These are phyloP conservation scores for Gleditsia sinensis DNA, from an alignment of 306 rosid species.

Conservation along the genomic window DNA sequence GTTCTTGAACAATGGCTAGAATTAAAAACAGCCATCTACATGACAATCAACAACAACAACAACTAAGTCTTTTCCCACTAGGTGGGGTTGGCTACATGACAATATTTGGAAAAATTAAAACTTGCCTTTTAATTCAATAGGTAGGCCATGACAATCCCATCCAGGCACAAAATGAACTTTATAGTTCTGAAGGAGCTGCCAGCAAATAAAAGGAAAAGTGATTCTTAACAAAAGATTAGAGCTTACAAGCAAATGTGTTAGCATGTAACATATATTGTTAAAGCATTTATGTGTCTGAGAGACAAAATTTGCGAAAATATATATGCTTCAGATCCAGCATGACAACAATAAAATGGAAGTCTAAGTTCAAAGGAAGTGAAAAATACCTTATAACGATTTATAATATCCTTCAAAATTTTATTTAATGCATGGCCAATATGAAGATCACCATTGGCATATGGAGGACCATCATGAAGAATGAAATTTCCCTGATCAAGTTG, in stretches of 20 bases:
- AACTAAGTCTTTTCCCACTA: too few relatives aligned
- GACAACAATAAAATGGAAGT: constrained; percentile 21
- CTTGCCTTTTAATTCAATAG: constrained; percentile 98
- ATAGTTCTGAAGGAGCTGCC: constrained; percentile 91
- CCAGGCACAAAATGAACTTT: constrained; percentile 95
- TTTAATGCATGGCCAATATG: constrained; percentile 97
- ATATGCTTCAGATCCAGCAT: neutral
- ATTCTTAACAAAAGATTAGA: constrained; percentile 18
- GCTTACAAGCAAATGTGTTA: constrained; percentile 4
- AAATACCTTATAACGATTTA: constrained; percentile 91
- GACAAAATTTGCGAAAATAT: constrained; percentile 17
- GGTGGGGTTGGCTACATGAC: too few relatives aligned
- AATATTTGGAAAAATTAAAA: constrained; percentile 27
- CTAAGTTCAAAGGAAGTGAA: constrained; percentile 18
- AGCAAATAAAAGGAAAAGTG: constrained; percentile 26
- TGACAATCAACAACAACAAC: too few relatives aligned
- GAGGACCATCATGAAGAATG: constrained; percentile 98
- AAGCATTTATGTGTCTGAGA: neutral
- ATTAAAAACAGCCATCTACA: constrained; percentile 10
- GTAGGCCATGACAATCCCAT: constrained; percentile 99
- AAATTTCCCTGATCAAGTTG: constrained; percentile 63
- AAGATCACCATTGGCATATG: constrained; percentile 98
- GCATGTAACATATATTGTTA: constrained; percentile 14
- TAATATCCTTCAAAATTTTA: constrained; percentile 93
- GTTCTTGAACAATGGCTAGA: neutral